These are phyloP conservation scores for Stephanodiscus minutulus DNA, from an alignment of 108 stramenopile species.

Conservation along the genomic window DNA sequence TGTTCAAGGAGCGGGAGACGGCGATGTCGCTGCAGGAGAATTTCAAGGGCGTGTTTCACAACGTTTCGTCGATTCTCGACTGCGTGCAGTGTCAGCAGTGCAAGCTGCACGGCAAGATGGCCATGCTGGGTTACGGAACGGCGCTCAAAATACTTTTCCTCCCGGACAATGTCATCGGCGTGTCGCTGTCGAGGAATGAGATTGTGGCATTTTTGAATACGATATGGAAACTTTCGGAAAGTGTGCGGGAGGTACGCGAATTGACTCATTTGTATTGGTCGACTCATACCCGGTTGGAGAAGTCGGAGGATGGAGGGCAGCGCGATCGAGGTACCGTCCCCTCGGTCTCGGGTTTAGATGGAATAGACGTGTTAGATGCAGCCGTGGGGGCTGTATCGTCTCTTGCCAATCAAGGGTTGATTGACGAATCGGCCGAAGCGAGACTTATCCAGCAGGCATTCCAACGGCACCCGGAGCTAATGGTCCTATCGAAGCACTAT, in stretches of 20 bases:
- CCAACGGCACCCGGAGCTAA: constrained; percentile 65
- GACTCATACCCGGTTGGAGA: constrained; percentile 44
- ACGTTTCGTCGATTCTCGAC: constrained; percentile 87
- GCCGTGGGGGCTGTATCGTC: constrained; percentile 71
- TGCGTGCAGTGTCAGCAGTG: constrained; percentile 98
- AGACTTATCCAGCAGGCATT: constrained; percentile 71
- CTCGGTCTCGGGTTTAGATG: constrained; percentile 24
- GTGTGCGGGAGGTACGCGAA: constrained; percentile 75
- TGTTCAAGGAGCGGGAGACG: constrained; percentile 76
- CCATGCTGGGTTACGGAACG: constrained; percentile 92
- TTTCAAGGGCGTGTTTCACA: constrained; percentile 94
- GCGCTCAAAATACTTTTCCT: constrained; percentile 92
- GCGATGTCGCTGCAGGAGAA: constrained; percentile 69
- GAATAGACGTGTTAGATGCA: constrained; percentile 58
- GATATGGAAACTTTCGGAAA: constrained; percentile 80
- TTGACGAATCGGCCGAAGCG: constrained; percentile 64
- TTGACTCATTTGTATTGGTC: constrained; percentile 80
- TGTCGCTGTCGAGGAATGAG: constrained; percentile 77
- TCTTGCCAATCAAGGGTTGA: constrained; percentile 58
- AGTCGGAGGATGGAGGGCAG: constrained; percentile 33
- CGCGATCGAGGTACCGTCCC: background rate
- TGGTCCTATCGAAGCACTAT: constrained; percentile 81
- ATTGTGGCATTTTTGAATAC: constrained; percentile 91
- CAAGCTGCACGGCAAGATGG: constrained; percentile 92
- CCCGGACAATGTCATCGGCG: constrained; percentile 47